Conservation (phyloP, 2,329 filamentous ascomycete species). For the Penicillium glabrum region DNA sequence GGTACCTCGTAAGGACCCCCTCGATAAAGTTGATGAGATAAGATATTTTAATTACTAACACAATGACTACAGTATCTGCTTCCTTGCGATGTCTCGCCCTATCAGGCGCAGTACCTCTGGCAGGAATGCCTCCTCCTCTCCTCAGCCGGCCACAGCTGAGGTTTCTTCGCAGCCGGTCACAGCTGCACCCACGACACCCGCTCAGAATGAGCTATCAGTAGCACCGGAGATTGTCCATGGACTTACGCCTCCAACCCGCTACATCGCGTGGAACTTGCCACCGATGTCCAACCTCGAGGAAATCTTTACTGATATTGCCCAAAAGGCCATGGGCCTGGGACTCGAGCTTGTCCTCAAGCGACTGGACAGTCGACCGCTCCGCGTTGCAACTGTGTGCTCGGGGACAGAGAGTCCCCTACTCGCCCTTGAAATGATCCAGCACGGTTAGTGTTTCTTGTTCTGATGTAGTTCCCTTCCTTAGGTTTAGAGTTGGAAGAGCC, state of each 20-base stretch:
- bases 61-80: not conserved
- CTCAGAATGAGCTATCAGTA: not conserved
- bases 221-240: not conserved
- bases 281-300: conserved; percentile 29
- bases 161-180: not conserved
- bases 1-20: not conserved
- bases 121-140: not conserved
- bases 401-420: conserved; percentile 75
- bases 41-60: not conserved
- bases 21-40: not conserved
- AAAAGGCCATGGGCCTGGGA: conserved; percentile 21
- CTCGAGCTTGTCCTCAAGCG: conserved; percentile 48
- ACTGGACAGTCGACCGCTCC: conserved; percentile 43
- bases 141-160: not conserved
- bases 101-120: not conserved
- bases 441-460: conserved; percentile 36
- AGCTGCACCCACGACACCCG: not conserved
- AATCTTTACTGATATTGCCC: conserved; percentile 30
- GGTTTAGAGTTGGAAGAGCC: not conserved
- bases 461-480: conserved; percentile 15
- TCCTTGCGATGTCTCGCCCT: not conserved
- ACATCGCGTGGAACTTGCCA: conserved; percentile 23
- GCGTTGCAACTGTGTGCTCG: conserved; percentile 72
- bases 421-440: conserved; percentile 59
- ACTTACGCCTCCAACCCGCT: not conserved